Conservation (phyloP, 164 flowering plant genomes). For the Vitis labrusca region DNA sequence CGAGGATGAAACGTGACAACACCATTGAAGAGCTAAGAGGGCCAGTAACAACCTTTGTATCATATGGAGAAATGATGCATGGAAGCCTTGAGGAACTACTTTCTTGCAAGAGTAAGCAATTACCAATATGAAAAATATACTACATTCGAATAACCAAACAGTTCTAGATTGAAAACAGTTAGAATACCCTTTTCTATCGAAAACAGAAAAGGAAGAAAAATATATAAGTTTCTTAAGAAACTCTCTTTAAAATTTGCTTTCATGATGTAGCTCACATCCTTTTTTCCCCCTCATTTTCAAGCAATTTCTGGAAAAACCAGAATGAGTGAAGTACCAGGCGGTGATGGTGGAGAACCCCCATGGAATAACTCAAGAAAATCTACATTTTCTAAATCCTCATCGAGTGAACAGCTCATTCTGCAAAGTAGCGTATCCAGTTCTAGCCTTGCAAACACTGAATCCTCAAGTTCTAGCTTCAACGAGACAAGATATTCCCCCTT, state of each 20-base stretch:
- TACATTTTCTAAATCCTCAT: constrained; percentile 5
- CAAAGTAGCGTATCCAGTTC: constrained; percentile 6
- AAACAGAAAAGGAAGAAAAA: not conserved
- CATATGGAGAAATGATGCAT: constrained; percentile 59
- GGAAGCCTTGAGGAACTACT: constrained; percentile 29
- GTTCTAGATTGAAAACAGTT: not conserved
- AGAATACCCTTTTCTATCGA: too few species aligned
- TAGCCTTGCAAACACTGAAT: constrained; percentile 8
- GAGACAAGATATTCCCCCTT: constrained; percentile 11
- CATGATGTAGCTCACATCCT: too few species aligned
- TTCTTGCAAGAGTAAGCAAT: constrained; percentile 33
- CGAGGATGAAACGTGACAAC: constrained; percentile 51
- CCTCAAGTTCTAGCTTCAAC: constrained; percentile 14
- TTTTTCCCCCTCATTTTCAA: too few species aligned
- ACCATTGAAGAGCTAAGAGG: constrained; percentile 43
- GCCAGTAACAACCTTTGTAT: constrained; percentile 26
- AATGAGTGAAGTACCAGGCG: constrained; percentile 2
- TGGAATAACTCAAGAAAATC: not conserved
- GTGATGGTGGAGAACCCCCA: constrained; percentile 9
- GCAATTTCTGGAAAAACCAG: not conserved
- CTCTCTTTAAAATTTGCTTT: not conserved
- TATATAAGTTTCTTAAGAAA: constrained; percentile 1
- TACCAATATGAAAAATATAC: not conserved
- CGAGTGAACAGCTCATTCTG: constrained; percentile 11
- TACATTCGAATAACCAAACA: not conserved